Evolutionary conservation across 2,329 filamentous ascomycete genomes (phyloP).

Genomic region (Calonectria hawksworthii): DNA sequence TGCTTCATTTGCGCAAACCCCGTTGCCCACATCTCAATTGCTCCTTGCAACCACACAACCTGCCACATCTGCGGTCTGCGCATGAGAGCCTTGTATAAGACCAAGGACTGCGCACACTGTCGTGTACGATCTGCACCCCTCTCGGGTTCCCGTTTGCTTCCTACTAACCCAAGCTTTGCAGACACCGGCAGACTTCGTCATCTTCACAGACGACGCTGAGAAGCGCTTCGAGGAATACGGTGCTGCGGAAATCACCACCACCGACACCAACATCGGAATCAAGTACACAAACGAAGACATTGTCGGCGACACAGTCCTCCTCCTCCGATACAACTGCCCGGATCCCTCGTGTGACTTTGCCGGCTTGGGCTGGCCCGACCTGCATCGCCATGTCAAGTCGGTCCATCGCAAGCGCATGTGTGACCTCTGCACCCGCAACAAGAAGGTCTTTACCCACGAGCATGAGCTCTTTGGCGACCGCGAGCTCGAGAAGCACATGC

Average conservation of each 20-base stretch:
- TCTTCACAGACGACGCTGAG: conserved; percentile 88
- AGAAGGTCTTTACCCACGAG: conserved; percentile 98
- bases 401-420: conserved; percentile 91
- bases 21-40: conserved; percentile 87
- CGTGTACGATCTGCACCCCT: conserved; percentile 69
- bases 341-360: conserved; percentile 85
- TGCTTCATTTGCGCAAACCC: conserved; percentile 98
- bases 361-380: conserved; percentile 74
- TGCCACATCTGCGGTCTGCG: conserved; percentile 96
- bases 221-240: conserved; percentile 91
- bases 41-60: conserved; percentile 95
- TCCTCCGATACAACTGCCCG: conserved; percentile 95
- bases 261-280: conserved; percentile 90
- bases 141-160: background rate
- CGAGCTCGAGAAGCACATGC: conserved; percentile 90
- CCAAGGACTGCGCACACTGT: conserved; percentile 96
- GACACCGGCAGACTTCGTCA: conserved; percentile 83
- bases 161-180: conserved; percentile 48
- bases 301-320: conserved; percentile 87
- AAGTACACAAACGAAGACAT: conserved; percentile 91
- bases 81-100: conserved; percentile 95
- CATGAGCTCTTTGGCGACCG: conserved; percentile 90
- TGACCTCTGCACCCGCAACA: conserved; percentile 91
- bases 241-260: conserved; percentile 78
- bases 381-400: conserved; percentile 82